A percentile compares a stretch with the other conserved stretches of the same genome.
Conservation (phyloP, 192 early-diverging fungal species). For the Rhizoclosmatium sp. region DNA sequence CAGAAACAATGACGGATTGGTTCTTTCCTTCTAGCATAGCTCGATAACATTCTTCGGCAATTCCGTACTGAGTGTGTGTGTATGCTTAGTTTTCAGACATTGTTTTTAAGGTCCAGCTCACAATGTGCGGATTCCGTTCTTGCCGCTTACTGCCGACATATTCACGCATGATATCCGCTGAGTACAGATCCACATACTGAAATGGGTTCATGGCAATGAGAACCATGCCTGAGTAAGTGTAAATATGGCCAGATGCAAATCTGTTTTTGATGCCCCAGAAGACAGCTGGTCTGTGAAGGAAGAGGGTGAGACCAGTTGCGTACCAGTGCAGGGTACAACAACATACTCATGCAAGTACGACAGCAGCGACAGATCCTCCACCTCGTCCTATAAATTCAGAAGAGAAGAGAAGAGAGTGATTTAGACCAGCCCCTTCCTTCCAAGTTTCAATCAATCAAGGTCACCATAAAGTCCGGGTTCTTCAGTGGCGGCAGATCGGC, state of each 20-base stretch:
- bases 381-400: constrained; percentile 17
- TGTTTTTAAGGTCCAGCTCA: not conserved
- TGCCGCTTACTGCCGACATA: constrained; percentile 84
- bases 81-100: not conserved
- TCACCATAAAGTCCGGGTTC: constrained; percentile 84
- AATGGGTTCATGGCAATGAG: constrained; percentile 93
- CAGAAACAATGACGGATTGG: constrained; percentile 93
- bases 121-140: constrained; percentile 86
- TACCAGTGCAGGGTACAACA: not conserved
- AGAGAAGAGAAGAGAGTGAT: not conserved
- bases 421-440: not conserved
- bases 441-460: not conserved
- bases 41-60: constrained; percentile 91
- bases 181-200: constrained; percentile 77
- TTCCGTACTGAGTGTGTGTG: constrained; percentile 67
- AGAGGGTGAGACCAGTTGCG: not conserved
- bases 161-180: constrained; percentile 78
- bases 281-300: constrained; percentile 31
- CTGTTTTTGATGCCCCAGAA: constrained; percentile 27
- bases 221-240: constrained; percentile 96
- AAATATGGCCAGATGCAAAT: constrained; percentile 59
- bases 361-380: constrained; percentile 31
- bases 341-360: constrained; percentile 40
- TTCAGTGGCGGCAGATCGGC: constrained; percentile 85
- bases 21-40: constrained; percentile 88